Evolutionary conservation across 192 early-diverging fungal genomes (phyloP).

Genomic region (Gaertneriomyces semiglobifer): DNA sequence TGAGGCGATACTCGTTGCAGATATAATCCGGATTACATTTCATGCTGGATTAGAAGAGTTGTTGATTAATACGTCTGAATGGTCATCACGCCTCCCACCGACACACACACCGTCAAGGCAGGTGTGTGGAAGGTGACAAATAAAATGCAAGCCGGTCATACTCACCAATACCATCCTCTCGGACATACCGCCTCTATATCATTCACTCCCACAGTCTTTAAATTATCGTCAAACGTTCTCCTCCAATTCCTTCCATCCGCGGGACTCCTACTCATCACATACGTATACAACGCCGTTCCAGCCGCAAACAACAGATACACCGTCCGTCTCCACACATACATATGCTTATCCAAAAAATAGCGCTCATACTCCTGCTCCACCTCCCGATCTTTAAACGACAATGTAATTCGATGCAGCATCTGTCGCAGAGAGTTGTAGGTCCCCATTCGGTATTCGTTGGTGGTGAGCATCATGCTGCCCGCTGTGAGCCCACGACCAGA

Average conservation of each 20-base stretch:
- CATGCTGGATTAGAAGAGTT: slow-evolving; percentile 15
- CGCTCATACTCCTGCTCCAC: slow-evolving; percentile 32
- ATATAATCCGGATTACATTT: slow-evolving; percentile 33
- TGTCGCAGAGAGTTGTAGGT: no score
- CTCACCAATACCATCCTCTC: slow-evolving; percentile 33
- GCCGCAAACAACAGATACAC: slow-evolving; percentile 24
- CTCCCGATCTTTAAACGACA: slow-evolving; percentile 31
- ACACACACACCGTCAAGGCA: background rate
- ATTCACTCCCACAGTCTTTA: background rate
- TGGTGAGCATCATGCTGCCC: no score
- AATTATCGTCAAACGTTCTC: background rate
- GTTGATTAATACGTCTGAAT: no score
- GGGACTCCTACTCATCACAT: slow-evolving; percentile 32
- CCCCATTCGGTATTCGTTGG: no score
- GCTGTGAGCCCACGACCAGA: no score
- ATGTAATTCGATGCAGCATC: slow-evolving; percentile 42
- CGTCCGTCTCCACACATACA: slow-evolving; percentile 29
- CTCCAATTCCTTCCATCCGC: slow-evolving; percentile 20
- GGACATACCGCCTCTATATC: slow-evolving; percentile 13
- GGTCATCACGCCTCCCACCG: no score
- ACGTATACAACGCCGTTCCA: slow-evolving; percentile 24
- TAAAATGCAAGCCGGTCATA: background rate
- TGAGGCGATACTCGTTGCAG: slow-evolving; percentile 33
- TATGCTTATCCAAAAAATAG: slow-evolving; percentile 33
- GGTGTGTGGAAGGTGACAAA: background rate